phyloP scores from a whole-genome alignment of 352 stramenopile species.

The Phytophthora cajani region DNA sequence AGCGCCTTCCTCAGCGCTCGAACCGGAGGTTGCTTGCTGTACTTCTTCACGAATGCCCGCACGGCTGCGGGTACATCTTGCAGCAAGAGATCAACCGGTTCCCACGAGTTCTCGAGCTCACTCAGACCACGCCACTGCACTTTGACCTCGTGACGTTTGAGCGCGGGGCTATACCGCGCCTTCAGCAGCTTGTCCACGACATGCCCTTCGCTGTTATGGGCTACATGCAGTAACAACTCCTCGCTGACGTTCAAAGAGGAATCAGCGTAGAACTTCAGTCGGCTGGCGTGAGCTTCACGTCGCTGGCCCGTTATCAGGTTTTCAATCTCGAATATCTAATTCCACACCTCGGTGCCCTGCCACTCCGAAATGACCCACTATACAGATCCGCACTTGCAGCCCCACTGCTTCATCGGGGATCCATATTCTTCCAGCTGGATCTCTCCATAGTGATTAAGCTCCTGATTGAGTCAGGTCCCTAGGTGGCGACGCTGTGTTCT shows the following conservation, averaged over 20 bases:
- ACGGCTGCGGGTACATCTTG: neutral
- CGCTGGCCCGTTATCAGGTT: neutral
- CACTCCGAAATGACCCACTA: no score
- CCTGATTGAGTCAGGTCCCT: no score
- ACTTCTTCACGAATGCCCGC: neutral
- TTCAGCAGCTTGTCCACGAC: constrained; percentile 11
- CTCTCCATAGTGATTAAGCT: no score
- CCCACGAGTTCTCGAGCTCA: neutral
- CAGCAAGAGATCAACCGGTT: neutral
- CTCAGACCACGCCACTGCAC: neutral
- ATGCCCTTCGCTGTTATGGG: constrained; percentile 27
- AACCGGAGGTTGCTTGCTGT: neutral
- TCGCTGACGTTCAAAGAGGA: no score
- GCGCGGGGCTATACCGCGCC: neutral
- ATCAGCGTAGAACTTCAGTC: no score
- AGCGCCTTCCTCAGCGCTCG: neutral
- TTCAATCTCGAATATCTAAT: neutral
- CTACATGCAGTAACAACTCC: no score
- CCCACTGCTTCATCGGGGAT: no score
- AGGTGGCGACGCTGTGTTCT: no score
- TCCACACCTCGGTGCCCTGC: neutral
- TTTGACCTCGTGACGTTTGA: neutral
- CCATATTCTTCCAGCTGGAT: no score
- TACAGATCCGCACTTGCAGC: no score
- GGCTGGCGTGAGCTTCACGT: no score